Base-by-base conservation (phyloP, 768 basidiomycete genomes). In the Trametes maxima region DNA sequence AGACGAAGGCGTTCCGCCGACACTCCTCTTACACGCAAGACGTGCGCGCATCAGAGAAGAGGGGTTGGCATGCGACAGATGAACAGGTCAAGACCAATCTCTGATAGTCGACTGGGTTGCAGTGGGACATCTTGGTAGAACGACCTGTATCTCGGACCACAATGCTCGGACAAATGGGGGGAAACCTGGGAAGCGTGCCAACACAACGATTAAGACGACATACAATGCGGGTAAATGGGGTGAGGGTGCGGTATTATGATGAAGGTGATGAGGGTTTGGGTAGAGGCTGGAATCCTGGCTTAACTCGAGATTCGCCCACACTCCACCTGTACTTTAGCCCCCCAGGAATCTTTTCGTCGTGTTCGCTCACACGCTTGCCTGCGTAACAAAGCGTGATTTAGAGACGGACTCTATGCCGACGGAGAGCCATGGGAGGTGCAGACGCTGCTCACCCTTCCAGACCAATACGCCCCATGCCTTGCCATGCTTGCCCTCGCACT, bases 381-480 rank as follows among this genome's bases (percentile, higher is more conserved):
- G 63, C n/a, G 19, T 2, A 47, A 24, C n/a, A 10, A 3, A 39
- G 14, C 44, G 17, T 13, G 22, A n/a, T 35, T 48, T 8, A 39
- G 46, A 19, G n/a, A 10, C 35, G 48, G 47, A 49, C 57, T 48
- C 40, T 24, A 28, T 36, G 47, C 22, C 1, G 7, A 37, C 43
- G 25, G 3, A 35, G 19, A 47, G 21, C 13, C 2, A 17, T 25
- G 2, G 44, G 11, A 17, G 8, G 28, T 8, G n/a, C n/a, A 11
- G n/a, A n/a, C 12, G 17, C 21, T 0, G 75, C 85, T 60, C 54
- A 92, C 92, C 90, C 77, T 80, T 85, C 90, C 92, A 94, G 57
- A 85, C 80, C 5, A 94, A 75, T 60, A 79, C 77, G 7, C 92
- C 92, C 93, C 93, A 94, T 17, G 84, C 92, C 72, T 87, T 92